phyloP scores from a whole-genome alignment of 495 filamentous ascomycete species.

The Ramalina peruviana region DNA sequence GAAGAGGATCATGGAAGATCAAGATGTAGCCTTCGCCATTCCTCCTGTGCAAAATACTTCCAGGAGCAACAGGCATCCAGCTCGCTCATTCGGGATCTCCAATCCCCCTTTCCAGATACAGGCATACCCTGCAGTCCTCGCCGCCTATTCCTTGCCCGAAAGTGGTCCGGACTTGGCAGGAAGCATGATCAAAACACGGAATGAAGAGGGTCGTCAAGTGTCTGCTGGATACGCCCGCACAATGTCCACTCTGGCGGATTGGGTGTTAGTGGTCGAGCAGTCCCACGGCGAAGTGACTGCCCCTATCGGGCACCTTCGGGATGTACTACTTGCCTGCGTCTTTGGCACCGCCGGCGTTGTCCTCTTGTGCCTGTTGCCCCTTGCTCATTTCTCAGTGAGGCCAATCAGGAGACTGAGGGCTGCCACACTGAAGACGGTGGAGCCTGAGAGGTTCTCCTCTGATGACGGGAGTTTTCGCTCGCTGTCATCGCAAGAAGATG shows the following conservation, averaged over 20 bases:
- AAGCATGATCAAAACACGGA: conserved; percentile 48
- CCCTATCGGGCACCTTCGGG: conserved; percentile 58
- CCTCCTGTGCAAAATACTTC: conserved; percentile 19
- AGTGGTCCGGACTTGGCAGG: conserved; percentile 42
- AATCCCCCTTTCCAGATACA: conserved; percentile 41
- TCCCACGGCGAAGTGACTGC: conserved; percentile 54
- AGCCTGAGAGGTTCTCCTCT: conserved; percentile 31
- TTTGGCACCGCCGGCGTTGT: conserved; percentile 66
- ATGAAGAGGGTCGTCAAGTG: conserved; percentile 51
- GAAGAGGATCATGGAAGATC: conserved; percentile 1
- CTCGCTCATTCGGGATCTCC: conserved; percentile 19
- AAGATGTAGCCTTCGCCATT: conserved; percentile 26
- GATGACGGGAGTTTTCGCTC: conserved; percentile 24
- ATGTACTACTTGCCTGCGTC: conserved; percentile 68
- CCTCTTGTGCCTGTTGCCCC: conserved; percentile 52
- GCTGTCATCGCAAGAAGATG: conserved; percentile 22
- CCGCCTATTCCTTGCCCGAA: conserved; percentile 35
- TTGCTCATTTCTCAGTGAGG: conserved; percentile 64
- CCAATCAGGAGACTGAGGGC: conserved; percentile 65
- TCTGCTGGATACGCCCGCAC: conserved; percentile 61
- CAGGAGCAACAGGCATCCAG: conserved; percentile 18
- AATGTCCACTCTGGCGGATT: conserved; percentile 50
- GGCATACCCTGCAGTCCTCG: conserved; percentile 40
- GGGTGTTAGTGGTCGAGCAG: conserved; percentile 73
- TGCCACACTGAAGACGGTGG: conserved; percentile 64